phyloP scores from a whole-genome alignment of 2,329 filamentous ascomycete genomes.

The Phoma herbarum region DNA sequence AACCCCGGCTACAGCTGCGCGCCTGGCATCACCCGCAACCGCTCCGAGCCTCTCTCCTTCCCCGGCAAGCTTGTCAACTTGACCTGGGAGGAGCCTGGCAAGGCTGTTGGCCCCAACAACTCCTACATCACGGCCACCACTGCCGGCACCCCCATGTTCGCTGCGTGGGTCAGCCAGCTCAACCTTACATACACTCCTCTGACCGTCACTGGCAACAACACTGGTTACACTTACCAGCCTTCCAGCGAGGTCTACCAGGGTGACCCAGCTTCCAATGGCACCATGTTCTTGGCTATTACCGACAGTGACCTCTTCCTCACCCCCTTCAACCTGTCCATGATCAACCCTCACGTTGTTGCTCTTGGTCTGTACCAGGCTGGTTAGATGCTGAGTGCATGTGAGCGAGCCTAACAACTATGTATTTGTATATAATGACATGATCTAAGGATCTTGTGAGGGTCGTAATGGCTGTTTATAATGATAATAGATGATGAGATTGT shows the following conservation, averaged over 20 bases:
- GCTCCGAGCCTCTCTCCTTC: conserved; percentile 75
- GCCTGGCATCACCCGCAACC: conserved; percentile 73
- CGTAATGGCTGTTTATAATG: background rate
- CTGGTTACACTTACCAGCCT: conserved; percentile 77
- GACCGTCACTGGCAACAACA: conserved; percentile 70
- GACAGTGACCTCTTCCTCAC: conserved; percentile 74
- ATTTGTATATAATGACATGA: background rate
- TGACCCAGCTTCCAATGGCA: conserved; percentile 77
- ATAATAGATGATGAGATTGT: conserved; percentile 3
- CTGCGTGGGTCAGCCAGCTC: conserved; percentile 80
- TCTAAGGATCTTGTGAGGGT: background rate
- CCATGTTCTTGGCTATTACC: conserved; percentile 80
- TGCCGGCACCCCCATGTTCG: conserved; percentile 69
- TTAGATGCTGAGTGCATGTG: conserved; percentile 52
- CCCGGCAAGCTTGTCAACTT: conserved; percentile 76
- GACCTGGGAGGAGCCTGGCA: conserved; percentile 75
- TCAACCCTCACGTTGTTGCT: conserved; percentile 80
- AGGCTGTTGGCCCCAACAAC: conserved; percentile 79
- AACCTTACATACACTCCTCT: conserved; percentile 62
- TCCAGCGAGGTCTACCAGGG: conserved; percentile 71
- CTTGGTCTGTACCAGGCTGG: conserved; percentile 81
- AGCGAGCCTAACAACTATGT: background rate
- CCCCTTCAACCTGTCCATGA: conserved; percentile 76
- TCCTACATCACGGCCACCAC: conserved; percentile 73
- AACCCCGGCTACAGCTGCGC: conserved; percentile 67